These are phyloP conservation scores for Pleurotus salmoneostramineus DNA, from an alignment of 768 basidiomycete genomes.

Conservation along the genomic window DNA sequence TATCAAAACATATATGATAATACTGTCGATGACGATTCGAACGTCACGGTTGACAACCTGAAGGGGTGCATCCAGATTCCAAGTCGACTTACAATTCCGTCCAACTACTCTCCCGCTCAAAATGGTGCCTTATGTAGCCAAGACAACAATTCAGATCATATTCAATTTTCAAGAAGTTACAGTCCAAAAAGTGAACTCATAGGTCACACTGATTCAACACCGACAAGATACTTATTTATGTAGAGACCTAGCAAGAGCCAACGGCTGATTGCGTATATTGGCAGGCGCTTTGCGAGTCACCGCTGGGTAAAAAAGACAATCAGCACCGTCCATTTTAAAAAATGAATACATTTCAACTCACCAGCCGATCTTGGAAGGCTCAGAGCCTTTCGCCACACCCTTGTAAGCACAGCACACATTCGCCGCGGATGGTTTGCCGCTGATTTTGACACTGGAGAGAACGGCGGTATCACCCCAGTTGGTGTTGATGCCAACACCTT, in stretches of 20 bases:
- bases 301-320: slow-evolving; percentile 9
- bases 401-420: slow-evolving; percentile 24
- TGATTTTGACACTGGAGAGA: slow-evolving; percentile 19
- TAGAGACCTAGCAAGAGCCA: slow-evolving; percentile 16
- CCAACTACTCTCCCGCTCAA: too few species aligned
- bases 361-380: slow-evolving; percentile 25
- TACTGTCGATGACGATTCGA: neutral
- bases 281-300: slow-evolving; percentile 20
- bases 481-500: slow-evolving; percentile 22
- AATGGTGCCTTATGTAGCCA: too few species aligned
- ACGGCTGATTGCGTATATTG: slow-evolving; percentile 18
- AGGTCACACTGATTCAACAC: too few species aligned
- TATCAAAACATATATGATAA: neutral
- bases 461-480: slow-evolving; percentile 26
- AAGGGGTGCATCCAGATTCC: too few species aligned
- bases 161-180: too few species aligned
- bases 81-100: too few species aligned
- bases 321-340: neutral
- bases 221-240: too few species aligned
- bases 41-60: too few species aligned
- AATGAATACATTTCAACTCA: slow-evolving; percentile 7
- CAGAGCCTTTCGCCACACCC: slow-evolving; percentile 19
- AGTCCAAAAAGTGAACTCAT: too few species aligned
- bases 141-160: too few species aligned
- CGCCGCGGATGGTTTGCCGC: slow-evolving; percentile 18